Conservation (phyloP, 1,284 basidiomycete species). For the Ustilago lituana region DNA sequence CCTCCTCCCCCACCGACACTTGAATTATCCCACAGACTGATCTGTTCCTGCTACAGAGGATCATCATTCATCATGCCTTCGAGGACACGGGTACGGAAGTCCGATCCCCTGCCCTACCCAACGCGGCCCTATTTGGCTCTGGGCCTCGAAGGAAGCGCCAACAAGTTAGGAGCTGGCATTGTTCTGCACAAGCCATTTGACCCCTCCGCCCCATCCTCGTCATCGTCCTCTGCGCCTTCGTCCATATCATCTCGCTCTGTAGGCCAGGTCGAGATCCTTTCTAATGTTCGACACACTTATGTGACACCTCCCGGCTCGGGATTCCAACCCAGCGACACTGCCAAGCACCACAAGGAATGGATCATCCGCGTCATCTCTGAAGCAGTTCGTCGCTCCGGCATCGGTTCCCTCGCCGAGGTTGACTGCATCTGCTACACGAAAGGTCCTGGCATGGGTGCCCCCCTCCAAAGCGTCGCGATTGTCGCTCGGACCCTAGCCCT, state of each 20-base stretch:
- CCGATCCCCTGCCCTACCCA: slow-evolving; percentile 52
- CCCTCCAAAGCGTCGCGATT: slow-evolving; percentile 90
- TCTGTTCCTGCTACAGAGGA: too few relatives aligned
- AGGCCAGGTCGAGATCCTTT: slow-evolving; percentile 67
- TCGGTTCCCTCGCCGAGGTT: slow-evolving; percentile 77
- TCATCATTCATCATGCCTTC: slow-evolving; percentile 35
- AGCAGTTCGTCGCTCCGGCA: slow-evolving; percentile 77
- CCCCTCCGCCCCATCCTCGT: slow-evolving; percentile 27
- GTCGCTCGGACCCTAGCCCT: slow-evolving; percentile 92
- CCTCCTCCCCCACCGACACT: too few relatives aligned
- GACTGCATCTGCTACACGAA: slow-evolving; percentile 98
- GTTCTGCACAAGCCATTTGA: slow-evolving; percentile 83
- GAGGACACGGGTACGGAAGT: slow-evolving; percentile 23
- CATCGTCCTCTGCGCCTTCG: slow-evolving; percentile 57
- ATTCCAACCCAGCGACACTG: slow-evolving; percentile 93
- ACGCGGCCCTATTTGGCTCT: slow-evolving; percentile 58
- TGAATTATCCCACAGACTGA: too few relatives aligned
- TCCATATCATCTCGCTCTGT: slow-evolving; percentile 77
- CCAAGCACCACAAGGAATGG: slow-evolving; percentile 95
- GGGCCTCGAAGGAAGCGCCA: slow-evolving; percentile 73
- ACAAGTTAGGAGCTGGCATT: slow-evolving; percentile 96
- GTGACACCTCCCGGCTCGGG: slow-evolving; percentile 98
- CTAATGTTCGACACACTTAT: slow-evolving; percentile 89
- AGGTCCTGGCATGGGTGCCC: slow-evolving; percentile 99
- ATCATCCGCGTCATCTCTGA: slow-evolving; percentile 82